Base-by-base conservation (phyloP, 306 rosid species). In the Canavalia gladiata region DNA sequence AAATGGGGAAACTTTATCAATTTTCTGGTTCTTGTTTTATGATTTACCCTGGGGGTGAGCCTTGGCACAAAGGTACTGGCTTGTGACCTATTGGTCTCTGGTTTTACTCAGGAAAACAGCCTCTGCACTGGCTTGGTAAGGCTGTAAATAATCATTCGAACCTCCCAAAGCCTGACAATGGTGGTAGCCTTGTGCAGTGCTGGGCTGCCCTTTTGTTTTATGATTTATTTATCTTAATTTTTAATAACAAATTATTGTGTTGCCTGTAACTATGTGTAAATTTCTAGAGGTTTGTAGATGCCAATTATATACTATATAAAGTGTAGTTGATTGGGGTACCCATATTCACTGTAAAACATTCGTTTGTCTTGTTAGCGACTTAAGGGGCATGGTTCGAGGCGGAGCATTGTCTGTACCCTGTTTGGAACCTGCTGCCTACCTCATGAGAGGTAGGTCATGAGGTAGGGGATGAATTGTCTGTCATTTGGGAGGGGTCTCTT, bases 341-440 rank as follows among this genome's bases (percentile, higher is more conserved):
- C 49, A 10, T 90, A 87, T 86, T 94, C 88, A 93, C 90, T 77
- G 68, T 88, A 71, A 84, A 90, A 87, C 84, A 86, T 87, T 87
- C 80, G 68, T 82, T 90, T 87, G 86, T 94, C 97, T 94, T 92
- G 89, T 83, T 92, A 92, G 94, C 87, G 73, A 80, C 76, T 82
- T 87, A 90, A 83, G 88, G 99, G 90, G 81, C 87, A 93, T 74
- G 84, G 87, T 86, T 86, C 93, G 89, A 83, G 87, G 91, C 65
- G 92, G 89, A 91, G 93, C 97, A 86, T 90, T 87, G 75, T 86
- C 87, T 88, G 77, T 91, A 82, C 77, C 91, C 90, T 89, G 87
- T 82, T 89, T 88, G 93, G 97, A 87, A 79, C 85, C 83, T 84
- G 97, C 99, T 93, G 94, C 93, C 84, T 87, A 87, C 95, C 97